Percentiles rank a stretch among this genome's conserved stretches.
These are phyloP conservation scores for Heliamphora pulchella DNA, from an alignment of 179 eudicot genomes.

Conservation along the genomic window DNA sequence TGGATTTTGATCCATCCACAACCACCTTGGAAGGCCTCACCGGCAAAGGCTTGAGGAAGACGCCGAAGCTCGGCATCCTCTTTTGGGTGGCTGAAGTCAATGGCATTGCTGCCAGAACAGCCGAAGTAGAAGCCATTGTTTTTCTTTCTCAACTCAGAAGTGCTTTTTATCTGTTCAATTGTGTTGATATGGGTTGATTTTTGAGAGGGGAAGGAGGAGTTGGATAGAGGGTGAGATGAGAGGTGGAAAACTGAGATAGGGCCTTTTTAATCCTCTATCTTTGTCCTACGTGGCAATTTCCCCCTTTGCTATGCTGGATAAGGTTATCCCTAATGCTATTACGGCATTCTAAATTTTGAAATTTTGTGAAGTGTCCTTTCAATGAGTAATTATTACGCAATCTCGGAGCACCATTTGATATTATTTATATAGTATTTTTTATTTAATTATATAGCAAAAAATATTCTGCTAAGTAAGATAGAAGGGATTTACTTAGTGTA, in stretches of 20 bases:
- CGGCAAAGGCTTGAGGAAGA: constrained; percentile 52
- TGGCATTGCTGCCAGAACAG: constrained; percentile 49
- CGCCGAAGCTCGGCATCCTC: constrained; percentile 23
- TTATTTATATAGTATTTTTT: no score
- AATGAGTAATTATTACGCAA: no score
- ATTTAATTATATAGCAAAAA: no score
- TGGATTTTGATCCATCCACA: constrained; percentile 20
- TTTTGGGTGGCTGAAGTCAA: constrained; percentile 29
- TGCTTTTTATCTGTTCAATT: background rate
- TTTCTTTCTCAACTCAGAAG: background rate
- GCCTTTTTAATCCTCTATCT: background rate
- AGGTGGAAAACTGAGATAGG: background rate
- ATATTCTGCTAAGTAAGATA: no score
- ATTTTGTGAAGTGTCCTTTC: background rate
- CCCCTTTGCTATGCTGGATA: constrained; percentile 26
- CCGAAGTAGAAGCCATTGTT: constrained; percentile 51
- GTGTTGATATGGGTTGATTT: background rate
- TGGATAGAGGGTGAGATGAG: background rate
- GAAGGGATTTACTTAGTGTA: no score
- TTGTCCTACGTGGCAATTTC: constrained; percentile 26
- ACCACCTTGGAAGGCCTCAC: constrained; percentile 29
- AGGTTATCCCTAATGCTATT: constrained; percentile 25
- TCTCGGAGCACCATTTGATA: no score
- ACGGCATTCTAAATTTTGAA: background rate
- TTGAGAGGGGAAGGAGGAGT: background rate